A percentile compares a stretch with the other conserved stretches of the same genome.
These are phyloP conservation scores for Bryoerythrophyllum caledonicum DNA, from an alignment of 225 moss, liverwort and hornwort genomes.

Conservation along the genomic window DNA sequence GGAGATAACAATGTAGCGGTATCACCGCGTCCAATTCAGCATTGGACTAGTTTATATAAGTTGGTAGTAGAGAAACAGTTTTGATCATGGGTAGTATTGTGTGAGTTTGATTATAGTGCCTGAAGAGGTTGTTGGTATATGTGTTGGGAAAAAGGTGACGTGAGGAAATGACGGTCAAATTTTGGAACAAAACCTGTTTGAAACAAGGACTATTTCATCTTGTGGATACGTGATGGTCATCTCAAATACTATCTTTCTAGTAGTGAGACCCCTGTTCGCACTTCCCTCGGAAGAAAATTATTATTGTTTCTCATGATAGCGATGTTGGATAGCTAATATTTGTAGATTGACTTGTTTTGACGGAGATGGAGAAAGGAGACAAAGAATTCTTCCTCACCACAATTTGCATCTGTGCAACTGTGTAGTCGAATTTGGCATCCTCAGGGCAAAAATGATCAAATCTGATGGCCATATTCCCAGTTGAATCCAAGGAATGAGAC, in stretches of 20 bases:
- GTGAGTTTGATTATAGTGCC: neutral
- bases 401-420: too few species aligned
- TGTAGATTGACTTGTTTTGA: too few species aligned
- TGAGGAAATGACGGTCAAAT: neutral
- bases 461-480: conserved; percentile 30
- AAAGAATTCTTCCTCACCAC: too few species aligned
- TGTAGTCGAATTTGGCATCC: neutral
- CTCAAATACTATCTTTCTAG: too few species aligned
- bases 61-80: neutral
- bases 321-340: too few species aligned
- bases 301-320: too few species aligned
- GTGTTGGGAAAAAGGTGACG: neutral
- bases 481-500: conserved; percentile 29
- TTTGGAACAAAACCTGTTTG: conserved; percentile 6
- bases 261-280: too few species aligned
- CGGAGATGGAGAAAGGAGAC: too few species aligned
- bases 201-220: neutral
- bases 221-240: too few species aligned
- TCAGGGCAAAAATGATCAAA: conserved; percentile 70
- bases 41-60: conserved; percentile 14
- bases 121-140: neutral
- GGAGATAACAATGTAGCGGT: conserved; percentile 30
- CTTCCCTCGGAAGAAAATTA: too few species aligned
- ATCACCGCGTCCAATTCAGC: conserved; percentile 28
- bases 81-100: neutral